These are phyloP conservation scores for Domatiomyces catenatus DNA, from an alignment of 2,329 filamentous ascomycete genomes.

Conservation along the genomic window DNA sequence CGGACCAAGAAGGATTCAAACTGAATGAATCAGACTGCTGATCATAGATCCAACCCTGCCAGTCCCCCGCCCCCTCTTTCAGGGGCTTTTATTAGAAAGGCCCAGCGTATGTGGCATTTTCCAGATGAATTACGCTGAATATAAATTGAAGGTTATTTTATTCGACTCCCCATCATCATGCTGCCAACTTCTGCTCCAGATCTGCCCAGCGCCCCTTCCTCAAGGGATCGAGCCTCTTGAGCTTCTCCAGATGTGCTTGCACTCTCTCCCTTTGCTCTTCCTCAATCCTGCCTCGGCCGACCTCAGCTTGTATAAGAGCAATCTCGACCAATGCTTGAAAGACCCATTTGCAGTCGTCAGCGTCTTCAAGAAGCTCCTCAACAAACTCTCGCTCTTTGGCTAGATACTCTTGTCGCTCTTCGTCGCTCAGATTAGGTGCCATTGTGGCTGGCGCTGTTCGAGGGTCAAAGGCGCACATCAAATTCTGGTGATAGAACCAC, in stretches of 20 bases:
- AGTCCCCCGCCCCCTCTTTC: too few relatives aligned
- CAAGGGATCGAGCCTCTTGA: conserved; percentile 58
- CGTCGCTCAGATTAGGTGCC: conserved; percentile 44
- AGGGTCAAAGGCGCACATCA: conserved; percentile 54
- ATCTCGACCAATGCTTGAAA: conserved; percentile 75
- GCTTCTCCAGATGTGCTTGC: conserved; percentile 44
- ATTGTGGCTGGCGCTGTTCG: conserved; percentile 41
- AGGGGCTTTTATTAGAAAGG: too few relatives aligned
- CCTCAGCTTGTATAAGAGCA: conserved; percentile 40
- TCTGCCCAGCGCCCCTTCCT: conserved; percentile 63
- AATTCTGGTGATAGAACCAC: conserved; percentile 91
- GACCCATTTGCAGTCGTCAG: conserved; percentile 66
- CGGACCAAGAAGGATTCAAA: too few relatives aligned
- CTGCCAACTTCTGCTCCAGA: conserved; percentile 30
- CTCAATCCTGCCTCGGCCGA: conserved; percentile 32
- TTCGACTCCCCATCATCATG: neutral
- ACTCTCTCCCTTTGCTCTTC: conserved; percentile 34
- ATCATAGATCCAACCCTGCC: too few relatives aligned
- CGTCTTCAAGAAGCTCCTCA: conserved; percentile 49
- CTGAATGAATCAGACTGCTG: too few relatives aligned
- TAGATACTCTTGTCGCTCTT: conserved; percentile 52
- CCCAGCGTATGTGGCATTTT: too few relatives aligned
- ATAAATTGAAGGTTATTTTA: too few relatives aligned
- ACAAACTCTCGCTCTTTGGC: conserved; percentile 59
- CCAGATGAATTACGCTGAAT: too few relatives aligned